These are phyloP conservation scores for Pseudomicrostroma phylloplanum DNA, from an alignment of 1,284 basidiomycete genomes.

Conservation along the genomic window DNA sequence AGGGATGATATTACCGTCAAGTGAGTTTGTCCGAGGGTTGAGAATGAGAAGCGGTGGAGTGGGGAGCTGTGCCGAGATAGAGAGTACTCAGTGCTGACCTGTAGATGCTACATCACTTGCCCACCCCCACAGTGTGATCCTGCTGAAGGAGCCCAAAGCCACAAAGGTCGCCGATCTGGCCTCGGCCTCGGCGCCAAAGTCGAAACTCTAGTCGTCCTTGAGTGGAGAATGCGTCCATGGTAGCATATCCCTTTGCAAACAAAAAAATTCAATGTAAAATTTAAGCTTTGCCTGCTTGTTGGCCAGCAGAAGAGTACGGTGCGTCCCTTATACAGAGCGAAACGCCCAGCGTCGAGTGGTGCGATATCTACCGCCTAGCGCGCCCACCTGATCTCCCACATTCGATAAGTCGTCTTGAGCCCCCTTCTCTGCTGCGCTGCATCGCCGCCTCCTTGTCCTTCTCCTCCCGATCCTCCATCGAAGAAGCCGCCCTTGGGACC, in stretches of 20 bases:
- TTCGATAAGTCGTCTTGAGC: constrained; percentile 16
- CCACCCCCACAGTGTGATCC: too few species aligned
- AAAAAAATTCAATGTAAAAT: too few species aligned
- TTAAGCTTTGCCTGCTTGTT: too few species aligned
- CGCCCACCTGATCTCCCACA: constrained; percentile 24
- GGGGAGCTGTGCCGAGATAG: neutral
- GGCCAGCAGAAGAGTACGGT: too few species aligned
- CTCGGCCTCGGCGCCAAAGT: neutral
- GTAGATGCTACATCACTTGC: too few species aligned
- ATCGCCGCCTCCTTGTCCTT: constrained; percentile 19
- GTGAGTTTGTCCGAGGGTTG: too few species aligned
- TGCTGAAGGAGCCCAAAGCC: too few species aligned
- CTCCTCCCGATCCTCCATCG: constrained; percentile 1
- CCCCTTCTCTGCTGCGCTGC: constrained; percentile 7
- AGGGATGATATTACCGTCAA: constrained; percentile 36
- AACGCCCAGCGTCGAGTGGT: neutral
- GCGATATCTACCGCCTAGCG: neutral
- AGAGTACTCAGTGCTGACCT: too few species aligned
- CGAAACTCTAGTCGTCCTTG: neutral
- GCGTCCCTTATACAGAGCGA: neutral
- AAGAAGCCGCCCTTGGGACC: constrained; percentile 15
- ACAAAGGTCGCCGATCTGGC: too few species aligned
- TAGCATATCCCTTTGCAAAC: too few species aligned
- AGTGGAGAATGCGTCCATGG: too few species aligned
- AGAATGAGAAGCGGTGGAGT: too few species aligned